Base-by-base conservation (phyloP, 352 stramenopile species). In the Phytopythium sindhum region DNA sequence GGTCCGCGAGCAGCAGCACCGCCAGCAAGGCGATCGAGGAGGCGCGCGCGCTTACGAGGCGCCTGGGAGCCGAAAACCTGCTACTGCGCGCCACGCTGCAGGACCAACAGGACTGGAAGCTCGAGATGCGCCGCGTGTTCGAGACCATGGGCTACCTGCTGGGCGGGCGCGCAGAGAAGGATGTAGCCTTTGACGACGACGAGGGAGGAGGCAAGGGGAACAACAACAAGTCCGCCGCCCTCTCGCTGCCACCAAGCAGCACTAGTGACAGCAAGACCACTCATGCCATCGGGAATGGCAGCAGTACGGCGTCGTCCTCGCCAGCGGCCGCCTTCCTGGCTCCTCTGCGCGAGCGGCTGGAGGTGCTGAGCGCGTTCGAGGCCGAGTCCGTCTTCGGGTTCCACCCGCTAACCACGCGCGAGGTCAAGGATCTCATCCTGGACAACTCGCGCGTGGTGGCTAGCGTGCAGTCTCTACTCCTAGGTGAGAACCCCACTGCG, bases 31-130 rank as follows among this genome's bases (percentile, higher is more conserved):
- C 64, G 42, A 69, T 70, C 48, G 57, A 58, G 21, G 53, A 77
- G 29, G 77, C 73, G 1, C 45, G 80, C 2, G 66, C 76, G 24
- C 55, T 78, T 23, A 63, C 64, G 47, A 74, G 78, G 31, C 73
- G 73, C n/a, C 66, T 87, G 14, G 75, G 78, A 3, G 78, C 78
- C 15, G 78, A 87, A 57, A 87, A 85, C 57, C 45, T 87, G 44
- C 73, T 75, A 24, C 62, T 87, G 1, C 80, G 80, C 48, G 71
- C 73, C 4, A 72, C 69, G 23, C 74, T 85, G 58, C 75, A 84
- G 59, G 77, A 69, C 42, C 74, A 84, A 28, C 73, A 72, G 4
- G 69, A 66, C 9, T 83, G 73, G 75, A 78, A 85, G 56, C 66
- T 80, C 17, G 67, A 83, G 28, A 56, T 81, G 21, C 66, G 73